These are phyloP conservation scores for Trichoderma reesei DNA, from an alignment of 495 filamentous ascomycete species.

Conservation along the genomic window DNA sequence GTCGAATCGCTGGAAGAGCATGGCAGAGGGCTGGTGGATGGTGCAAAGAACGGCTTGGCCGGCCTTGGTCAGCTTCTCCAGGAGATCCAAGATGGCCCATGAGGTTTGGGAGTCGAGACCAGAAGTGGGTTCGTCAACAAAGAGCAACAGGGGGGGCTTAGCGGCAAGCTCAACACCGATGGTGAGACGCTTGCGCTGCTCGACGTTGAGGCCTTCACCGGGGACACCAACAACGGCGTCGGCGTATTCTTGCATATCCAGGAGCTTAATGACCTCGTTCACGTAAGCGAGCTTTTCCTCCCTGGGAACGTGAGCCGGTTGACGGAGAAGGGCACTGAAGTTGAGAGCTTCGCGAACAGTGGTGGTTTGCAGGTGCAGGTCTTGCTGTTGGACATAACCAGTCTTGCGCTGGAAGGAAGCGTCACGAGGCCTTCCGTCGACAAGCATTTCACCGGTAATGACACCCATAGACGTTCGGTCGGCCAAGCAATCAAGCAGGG, in stretches of 20 bases:
- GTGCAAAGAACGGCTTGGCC: constrained; percentile 86
- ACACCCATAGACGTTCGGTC: constrained; percentile 79
- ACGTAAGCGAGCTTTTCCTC: constrained; percentile 79
- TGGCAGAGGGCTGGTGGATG: constrained; percentile 86
- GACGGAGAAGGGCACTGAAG: constrained; percentile 77
- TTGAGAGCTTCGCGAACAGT: constrained; percentile 80
- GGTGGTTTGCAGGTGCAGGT: constrained; percentile 76
- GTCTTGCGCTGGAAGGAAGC: constrained; percentile 86
- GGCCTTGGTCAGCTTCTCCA: constrained; percentile 71
- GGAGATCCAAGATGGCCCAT: constrained; percentile 69
- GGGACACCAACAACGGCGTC: constrained; percentile 83
- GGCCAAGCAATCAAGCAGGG: constrained; percentile 62
- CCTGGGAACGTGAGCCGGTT: constrained; percentile 57
- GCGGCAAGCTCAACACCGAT: constrained; percentile 90
- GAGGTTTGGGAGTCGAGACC: constrained; percentile 80
- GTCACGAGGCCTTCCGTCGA: constrained; percentile 67
- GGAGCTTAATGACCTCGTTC: constrained; percentile 79
- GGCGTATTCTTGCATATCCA: constrained; percentile 81
- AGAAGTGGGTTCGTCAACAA: constrained; percentile 84
- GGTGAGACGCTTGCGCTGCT: constrained; percentile 80
- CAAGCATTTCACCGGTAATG: constrained; percentile 75
- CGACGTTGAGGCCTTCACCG: constrained; percentile 85
- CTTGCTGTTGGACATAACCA: constrained; percentile 92
- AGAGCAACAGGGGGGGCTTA: constrained; percentile 80
- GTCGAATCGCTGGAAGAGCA: constrained; percentile 88